Base-by-base conservation (phyloP, 108 stramenopile genomes). In the Parmales sp. region DNA sequence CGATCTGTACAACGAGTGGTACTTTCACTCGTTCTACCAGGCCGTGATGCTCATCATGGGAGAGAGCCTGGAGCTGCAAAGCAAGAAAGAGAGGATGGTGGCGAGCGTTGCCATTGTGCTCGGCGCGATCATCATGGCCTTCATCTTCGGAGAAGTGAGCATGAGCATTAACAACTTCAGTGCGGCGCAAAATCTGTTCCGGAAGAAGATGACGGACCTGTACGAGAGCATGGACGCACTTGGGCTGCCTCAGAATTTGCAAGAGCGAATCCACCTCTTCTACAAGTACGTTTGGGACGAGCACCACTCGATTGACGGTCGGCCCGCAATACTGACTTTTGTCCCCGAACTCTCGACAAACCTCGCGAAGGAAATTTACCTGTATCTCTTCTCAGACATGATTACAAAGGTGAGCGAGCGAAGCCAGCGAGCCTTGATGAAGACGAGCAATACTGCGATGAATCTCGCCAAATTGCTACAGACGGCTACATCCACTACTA, bases 211-310 rank as follows among this genome's bases (percentile, higher is more conserved):
- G 64, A 39, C 64, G 38, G 38, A 64, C 16, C 38, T 64, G 5
- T 38, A 64, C 64, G 64, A 64, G 16, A 39, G 38, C 37, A 64
- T 64, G 64, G 19, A 20, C 11, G 38, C 37, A 19, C 20, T 39
- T 19, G 22, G 22, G 18, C 38, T 64, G 64, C 64, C 64, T 39
- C 38, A 64, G 37, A n/a, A 1, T 5, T 19, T 64, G 38, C 64
- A 64, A 23, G 64, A 64, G 38, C 22, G 64, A n/a, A 64, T 64
- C 28, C 64, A 39, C 38, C 16, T 39, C 9, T 64, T 39, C 64
- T 64, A 64, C 37, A 64, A 64, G 64, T 64, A 39, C 16, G 38
- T 64, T 11, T 64, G 64, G 64, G 64, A 64, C 38, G 64, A 64
- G 38, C 64, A 64, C 28, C 37, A 64, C 25, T 23, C 25, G 19